Base-by-base conservation (phyloP, 495 filamentous ascomycete species). In the Podospora sp. region DNA sequence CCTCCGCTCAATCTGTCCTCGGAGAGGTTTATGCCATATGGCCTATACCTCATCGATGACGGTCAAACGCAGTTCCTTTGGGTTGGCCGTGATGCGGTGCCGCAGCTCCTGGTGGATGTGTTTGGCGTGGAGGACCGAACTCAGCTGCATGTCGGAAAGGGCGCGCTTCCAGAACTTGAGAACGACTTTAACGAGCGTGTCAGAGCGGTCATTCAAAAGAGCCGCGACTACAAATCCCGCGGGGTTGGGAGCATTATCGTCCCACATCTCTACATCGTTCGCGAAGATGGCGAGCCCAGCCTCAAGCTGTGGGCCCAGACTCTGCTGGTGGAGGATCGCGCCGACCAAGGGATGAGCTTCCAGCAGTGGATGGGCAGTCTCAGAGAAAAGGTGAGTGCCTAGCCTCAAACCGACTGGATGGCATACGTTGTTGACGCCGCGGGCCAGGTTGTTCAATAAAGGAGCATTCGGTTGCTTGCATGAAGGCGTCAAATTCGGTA, bases 31-130 rank as follows among this genome's bases (percentile, higher is more conserved):
- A 91, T 93, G n/a, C 86, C 92, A 0, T 97, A 93, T 74, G 95
- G 95, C n/a, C 85, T 98, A 0, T 98, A 99, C 76, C 87, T 99
- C 62, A 96, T 99, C 72, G 96, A 98, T 73, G 95, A 99, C 73
- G 93, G 93, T 18, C 94, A 97, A 76, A 96, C 92, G 18, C 96
- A 99, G 75, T 99, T 99, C 85, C 82, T 99, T 62, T 99, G 96
- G 96, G 87, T 99, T 26, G 95, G 95, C 18, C 87, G 93, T 29
- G 93, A 98, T 68, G 91, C 94, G 0, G 92, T 98, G 7, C 92
- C 93, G 1, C 92, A 96, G 77, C 85, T 99, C 0, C 83, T 97
- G 24, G 73, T 82, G 53, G 95, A 99, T 73, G 96, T 98, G 18
- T 98, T 99, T 76, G 94, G 92, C 9, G 81, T 92, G 40, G 81